Evolutionary conservation across 2,329 filamentous ascomycete genomes (phyloP), one percentile per base, ranked within the genome.

Genomic region (Alternaria metachromatica): DNA sequence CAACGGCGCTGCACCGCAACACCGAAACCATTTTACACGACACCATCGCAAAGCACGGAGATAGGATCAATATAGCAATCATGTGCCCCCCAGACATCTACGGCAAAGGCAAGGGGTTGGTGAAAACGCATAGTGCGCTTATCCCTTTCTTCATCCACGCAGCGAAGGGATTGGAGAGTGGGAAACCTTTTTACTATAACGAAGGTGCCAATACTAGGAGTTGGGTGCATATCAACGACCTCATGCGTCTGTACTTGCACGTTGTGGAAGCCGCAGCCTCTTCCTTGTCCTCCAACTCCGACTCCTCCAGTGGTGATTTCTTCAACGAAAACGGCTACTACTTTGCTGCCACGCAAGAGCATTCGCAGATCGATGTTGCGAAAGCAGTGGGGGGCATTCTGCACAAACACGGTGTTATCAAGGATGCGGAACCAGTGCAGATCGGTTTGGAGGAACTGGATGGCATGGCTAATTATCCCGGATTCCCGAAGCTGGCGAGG

Each of bases 31-130:
- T 92, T n/a, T 86, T 93, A 9, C 80, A 90, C 1, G 76, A 76
- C 0, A 81, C 83, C 0, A 82, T 82, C 0, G 76, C 78, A 0
- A 77, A 28, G 66, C 79, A 68, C 74, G 73, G 23, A 74, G 74
- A 81, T 26, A 78, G 75, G 0, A 80, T 89, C 7, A 70, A 73
- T 3, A 71, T 78, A 3, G 78, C 78, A 0, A 84, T 92, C 26
- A 82, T 92, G 6, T 90, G 87, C 67, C 88, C 89, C 11, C 88
- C 89, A 0, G 87, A 86, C 3, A 90, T 92, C 66, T 92, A 90
- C 68, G 88, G 79, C 0, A 62, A 72, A 2, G 88, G 88, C 2
- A 82, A 87, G 26, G 88, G 90, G 2, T 80, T 85, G 0, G 81
- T 79, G 41, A 86, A 83, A 56, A 80, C 74, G 33, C 76, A 74